phyloP scores from a whole-genome alignment of 2,329 filamentous ascomycete species.

The Ophiostoma fasciatum region DNA sequence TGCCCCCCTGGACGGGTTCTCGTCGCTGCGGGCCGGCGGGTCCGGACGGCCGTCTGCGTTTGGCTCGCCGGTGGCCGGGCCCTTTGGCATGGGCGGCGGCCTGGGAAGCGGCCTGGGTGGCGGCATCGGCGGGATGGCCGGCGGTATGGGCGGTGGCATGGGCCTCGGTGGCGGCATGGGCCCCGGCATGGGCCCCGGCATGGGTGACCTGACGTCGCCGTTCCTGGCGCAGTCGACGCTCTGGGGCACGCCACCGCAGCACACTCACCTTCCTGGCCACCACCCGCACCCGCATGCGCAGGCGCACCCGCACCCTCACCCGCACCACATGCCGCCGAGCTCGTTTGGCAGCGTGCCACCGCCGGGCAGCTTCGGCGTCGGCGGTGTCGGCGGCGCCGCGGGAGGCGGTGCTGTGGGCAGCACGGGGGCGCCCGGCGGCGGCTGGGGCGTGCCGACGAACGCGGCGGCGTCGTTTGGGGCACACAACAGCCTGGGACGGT shows the following conservation, averaged over 20 bases:
- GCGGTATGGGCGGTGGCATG: no score
- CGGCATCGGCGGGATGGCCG: no score
- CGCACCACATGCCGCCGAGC: not conserved
- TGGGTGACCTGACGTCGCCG: constrained; percentile 3
- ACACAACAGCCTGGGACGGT: constrained; percentile 23
- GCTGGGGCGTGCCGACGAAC: not conserved
- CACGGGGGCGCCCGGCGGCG: no score
- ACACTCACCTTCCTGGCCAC: no score
- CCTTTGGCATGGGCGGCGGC: constrained; percentile 1
- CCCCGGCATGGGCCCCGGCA: no score
- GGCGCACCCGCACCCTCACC: not conserved
- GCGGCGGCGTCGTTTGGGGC: constrained; percentile 15
- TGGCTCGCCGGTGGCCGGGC: constrained; percentile 1
- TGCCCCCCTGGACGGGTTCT: constrained; percentile 26
- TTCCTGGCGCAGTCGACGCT: constrained; percentile 11
- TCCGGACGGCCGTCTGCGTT: constrained; percentile 11
- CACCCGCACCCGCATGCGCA: no score
- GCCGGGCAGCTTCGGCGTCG: constrained; percentile 3
- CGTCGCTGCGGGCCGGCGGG: constrained; percentile 11
- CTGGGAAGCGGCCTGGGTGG: not conserved
- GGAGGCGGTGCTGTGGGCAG: not conserved
- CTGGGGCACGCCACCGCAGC: constrained; percentile 7
- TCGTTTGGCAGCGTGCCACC: constrained; percentile 3
- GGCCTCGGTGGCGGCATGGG: not conserved
- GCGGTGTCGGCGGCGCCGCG: not conserved